Evolutionary conservation across 768 basidiomycete genomes (phyloP).

Genomic region (Hortiboletus flavorubellus): DNA sequence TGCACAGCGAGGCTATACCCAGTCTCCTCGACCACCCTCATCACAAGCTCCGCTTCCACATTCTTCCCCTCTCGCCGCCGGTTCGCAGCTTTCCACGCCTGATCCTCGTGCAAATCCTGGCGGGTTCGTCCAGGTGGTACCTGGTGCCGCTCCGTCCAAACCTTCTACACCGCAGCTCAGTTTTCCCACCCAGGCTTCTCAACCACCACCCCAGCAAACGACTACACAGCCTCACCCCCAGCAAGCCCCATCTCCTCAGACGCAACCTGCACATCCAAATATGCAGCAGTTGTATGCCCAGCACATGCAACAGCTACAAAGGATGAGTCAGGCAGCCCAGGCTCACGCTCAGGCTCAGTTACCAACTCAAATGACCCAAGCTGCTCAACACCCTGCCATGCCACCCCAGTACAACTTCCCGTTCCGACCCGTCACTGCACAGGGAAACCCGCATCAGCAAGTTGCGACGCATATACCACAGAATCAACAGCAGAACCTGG

Average conservation of each 20-base stretch:
- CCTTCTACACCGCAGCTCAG: constrained; percentile 29
- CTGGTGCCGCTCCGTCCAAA: constrained; percentile 24
- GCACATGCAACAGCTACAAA: constrained; percentile 16
- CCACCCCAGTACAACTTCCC: constrained; percentile 33
- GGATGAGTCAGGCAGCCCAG: constrained; percentile 22
- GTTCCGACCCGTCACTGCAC: constrained; percentile 30
- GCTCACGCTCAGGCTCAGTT: constrained; percentile 28
- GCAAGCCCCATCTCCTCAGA: constrained; percentile 18
- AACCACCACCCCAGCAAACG: constrained; percentile 20
- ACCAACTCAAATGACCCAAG: constrained; percentile 24
- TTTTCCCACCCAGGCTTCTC: constrained; percentile 20
- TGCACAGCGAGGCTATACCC: constrained; percentile 33
- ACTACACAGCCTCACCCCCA: constrained; percentile 22
- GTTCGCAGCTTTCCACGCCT: constrained; percentile 28
- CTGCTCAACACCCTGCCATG: constrained; percentile 25
- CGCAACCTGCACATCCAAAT: constrained; percentile 18
- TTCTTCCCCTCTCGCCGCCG: constrained; percentile 29
- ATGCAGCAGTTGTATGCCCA: constrained; percentile 19
- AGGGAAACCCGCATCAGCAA: constrained; percentile 27
- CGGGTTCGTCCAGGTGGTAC: constrained; percentile 24
- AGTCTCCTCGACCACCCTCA: constrained; percentile 34
- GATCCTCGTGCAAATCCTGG: constrained; percentile 24
- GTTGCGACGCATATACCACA: constrained; percentile 23
- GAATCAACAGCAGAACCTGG: constrained; percentile 29
- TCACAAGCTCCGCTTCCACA: constrained; percentile 29